Percentiles rank a stretch among this genome's conserved stretches.
These are phyloP conservation scores for Choanephora cucurbitarum DNA, from an alignment of 371 early-diverging fungal genomes.

Conservation along the genomic window DNA sequence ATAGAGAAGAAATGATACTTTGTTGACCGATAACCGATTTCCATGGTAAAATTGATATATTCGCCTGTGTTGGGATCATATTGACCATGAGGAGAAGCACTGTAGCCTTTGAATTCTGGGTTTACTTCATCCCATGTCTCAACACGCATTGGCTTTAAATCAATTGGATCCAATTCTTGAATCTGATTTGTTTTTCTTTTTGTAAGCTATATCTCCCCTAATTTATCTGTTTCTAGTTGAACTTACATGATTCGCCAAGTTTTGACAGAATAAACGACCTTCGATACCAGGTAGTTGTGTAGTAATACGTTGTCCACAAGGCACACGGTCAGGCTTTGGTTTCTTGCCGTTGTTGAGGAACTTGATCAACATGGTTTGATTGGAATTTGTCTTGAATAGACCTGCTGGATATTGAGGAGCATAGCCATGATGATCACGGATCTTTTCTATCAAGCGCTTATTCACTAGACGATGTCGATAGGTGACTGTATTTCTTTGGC, in stretches of 20 bases:
- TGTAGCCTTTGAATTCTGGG: conserved; percentile 67
- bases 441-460: conserved; percentile 59
- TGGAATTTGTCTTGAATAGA: conserved; percentile 63
- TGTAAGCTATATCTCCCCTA: no score
- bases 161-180: conserved; percentile 76
- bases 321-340: conserved; percentile 55
- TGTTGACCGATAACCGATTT: conserved; percentile 64
- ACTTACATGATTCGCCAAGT: conserved; percentile 61
- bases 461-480: conserved; percentile 64
- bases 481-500: conserved; percentile 50
- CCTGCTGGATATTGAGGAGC: conserved; percentile 64
- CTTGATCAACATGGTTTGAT: conserved; percentile 65
- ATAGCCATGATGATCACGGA: conserved; percentile 69
- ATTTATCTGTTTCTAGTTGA: no score
- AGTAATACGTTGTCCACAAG: conserved; percentile 55
- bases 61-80: conserved; percentile 70
- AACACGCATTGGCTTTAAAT: conserved; percentile 67
- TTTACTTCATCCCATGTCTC: conserved; percentile 68
- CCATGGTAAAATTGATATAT: conserved; percentile 72
- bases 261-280: conserved; percentile 56
- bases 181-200: conserved; percentile 19
- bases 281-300: conserved; percentile 54
- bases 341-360: conserved; percentile 51
- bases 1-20: conserved; percentile 68
- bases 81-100: conserved; percentile 68